Base-by-base conservation (phyloP, 129 eudicot genomes). In the Pittosporum tobira region DNA sequence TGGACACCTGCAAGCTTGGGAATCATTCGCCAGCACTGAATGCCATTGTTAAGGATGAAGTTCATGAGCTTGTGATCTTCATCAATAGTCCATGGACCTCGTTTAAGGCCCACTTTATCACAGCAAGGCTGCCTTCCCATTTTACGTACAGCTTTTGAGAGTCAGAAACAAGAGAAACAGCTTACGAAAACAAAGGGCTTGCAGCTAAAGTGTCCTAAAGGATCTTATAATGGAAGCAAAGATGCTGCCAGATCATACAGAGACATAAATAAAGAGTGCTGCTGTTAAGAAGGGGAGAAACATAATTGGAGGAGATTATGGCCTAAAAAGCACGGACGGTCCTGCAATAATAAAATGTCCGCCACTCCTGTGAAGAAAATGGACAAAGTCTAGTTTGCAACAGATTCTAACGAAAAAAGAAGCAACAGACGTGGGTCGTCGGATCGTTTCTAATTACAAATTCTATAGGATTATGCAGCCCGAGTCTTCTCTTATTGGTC, bases 111-210 rank as follows among this genome's bases (percentile, higher is more conserved):
- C 16, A 80, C 76, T 73, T 80, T 82, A 57, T 87, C 88, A 63
- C 93, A 87, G 61, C 93, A 83, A 43, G 95, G 95, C 37, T 79
- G 76, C 47, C 95, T 79, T 63, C 91, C 95, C 95, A 87, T 87
- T 65, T 53, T 29, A 12, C 20, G 13, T 21, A 40, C 13, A 49
- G 15, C 25, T 24, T 38, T 51, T 1, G 42, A 37, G 21, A 24
- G 16, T 10, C 51, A 22, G n/a, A n/a, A n/a, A 21, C 22, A n/a
- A 47, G 10, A 23, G 19, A 34, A 53, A 10, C 9, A 40, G 46
- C 9, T 11, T 27, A 46, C 12, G 16, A 28, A 28, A 14, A 13
- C 8, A 23, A 24, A 22, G 6, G 28, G 45, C 47, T 30, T 23
- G 24, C 22, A 18, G 29, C 9, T 34, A 34, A 58, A 58, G 19